Evolutionary conservation across 1,284 basidiomycete genomes (phyloP).

Genomic region (Naganishia albida): DNA sequence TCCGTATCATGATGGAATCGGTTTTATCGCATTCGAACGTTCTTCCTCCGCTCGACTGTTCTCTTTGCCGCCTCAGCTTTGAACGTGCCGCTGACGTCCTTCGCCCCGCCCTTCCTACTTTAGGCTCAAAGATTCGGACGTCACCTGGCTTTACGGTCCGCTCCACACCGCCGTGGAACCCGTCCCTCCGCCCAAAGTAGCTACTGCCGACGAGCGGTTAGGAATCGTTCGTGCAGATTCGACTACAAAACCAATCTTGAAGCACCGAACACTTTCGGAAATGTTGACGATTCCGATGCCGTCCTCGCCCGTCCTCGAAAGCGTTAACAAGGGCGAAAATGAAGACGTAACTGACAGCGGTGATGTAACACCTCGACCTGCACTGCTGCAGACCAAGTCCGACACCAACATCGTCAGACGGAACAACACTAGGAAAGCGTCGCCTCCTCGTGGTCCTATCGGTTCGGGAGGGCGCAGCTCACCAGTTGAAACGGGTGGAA

Average conservation of each 20-base stretch:
- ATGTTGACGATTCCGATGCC: constrained; percentile 66
- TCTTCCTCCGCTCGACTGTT: background rate
- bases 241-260: constrained; percentile 84
- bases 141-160: constrained; percentile 98
- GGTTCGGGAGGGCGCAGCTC: constrained; percentile 23
- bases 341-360: constrained; percentile 50
- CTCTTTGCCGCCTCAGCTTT: constrained; percentile 11
- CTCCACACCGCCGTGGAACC: constrained; percentile 84
- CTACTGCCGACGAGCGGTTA: constrained; percentile 59
- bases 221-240: constrained; percentile 54
- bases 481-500: constrained; percentile 8
- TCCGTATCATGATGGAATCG: too few species aligned
- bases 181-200: constrained; percentile 59
- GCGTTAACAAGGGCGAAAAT: constrained; percentile 45
- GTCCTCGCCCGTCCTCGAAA: constrained; percentile 61
- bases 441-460: constrained; percentile 38
- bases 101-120: constrained; percentile 36
- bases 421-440: constrained; percentile 35
- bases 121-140: constrained; percentile 98
- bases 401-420: constrained; percentile 67
- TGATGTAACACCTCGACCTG: constrained; percentile 58
- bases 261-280: constrained; percentile 90
- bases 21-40: too few species aligned
- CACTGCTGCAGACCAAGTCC: constrained; percentile 74
- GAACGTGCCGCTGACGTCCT: constrained; percentile 5